phyloP scores from a whole-genome alignment of 2,329 filamentous ascomycete genomes.

The Plenodomus lindquistii region DNA sequence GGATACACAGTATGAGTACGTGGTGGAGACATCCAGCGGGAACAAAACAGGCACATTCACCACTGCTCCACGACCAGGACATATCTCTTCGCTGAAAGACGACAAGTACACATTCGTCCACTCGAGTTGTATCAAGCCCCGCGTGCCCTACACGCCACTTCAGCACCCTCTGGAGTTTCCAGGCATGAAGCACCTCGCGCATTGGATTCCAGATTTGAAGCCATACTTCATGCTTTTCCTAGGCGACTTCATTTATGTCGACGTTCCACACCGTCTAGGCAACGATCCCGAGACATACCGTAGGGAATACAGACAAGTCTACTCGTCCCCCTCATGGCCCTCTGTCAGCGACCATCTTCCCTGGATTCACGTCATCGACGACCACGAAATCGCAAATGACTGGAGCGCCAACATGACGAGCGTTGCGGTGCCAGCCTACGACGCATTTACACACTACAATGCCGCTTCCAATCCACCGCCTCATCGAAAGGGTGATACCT shows the following conservation, averaged over 20 bases:
- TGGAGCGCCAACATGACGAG: slow-evolving; percentile 83
- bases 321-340: slow-evolving; percentile 90
- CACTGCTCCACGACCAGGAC: slow-evolving; percentile 72
- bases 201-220: slow-evolving; percentile 70
- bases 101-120: slow-evolving; percentile 87
- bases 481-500: slow-evolving; percentile 69
- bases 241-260: slow-evolving; percentile 87
- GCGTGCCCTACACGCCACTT: slow-evolving; percentile 86
- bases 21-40: slow-evolving; percentile 68
- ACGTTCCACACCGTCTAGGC: slow-evolving; percentile 82
- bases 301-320: slow-evolving; percentile 92
- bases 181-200: slow-evolving; percentile 76
- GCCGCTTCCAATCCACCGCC: slow-evolving; percentile 79
- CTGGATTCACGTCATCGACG: slow-evolving; percentile 96
- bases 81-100: slow-evolving; percentile 59
- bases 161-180: slow-evolving; percentile 81
- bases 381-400: slow-evolving; percentile 95
- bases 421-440: slow-evolving; percentile 76
- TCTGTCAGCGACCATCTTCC: slow-evolving; percentile 76
- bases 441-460: slow-evolving; percentile 88
- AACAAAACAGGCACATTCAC: slow-evolving; percentile 83
- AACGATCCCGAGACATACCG: slow-evolving; percentile 75
- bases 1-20: slow-evolving; percentile 80
- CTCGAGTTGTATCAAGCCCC: slow-evolving; percentile 88
- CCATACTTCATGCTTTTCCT: slow-evolving; percentile 75